Conservation (phyloP, 345 rosid genomes). For the Citrus glauca region DNA sequence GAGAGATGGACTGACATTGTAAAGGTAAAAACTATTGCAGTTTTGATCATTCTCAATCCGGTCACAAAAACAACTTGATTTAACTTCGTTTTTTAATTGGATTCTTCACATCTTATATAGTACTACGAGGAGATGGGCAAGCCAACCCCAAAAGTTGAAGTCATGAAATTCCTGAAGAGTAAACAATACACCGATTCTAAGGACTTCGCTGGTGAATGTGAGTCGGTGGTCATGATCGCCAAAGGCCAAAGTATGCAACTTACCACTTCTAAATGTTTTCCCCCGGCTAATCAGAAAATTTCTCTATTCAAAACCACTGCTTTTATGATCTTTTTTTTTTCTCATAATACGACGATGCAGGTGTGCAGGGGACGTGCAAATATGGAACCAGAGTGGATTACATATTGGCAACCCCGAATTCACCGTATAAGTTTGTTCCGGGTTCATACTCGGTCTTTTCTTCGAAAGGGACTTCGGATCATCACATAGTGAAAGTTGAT, state of each 20-base stretch:
- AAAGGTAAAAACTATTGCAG: constrained; percentile 39
- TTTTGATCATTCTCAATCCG: neutral
- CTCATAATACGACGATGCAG: constrained; percentile 22
- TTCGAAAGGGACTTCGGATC: constrained; percentile 96
- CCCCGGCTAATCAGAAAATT: neutral
- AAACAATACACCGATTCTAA: constrained; percentile 77
- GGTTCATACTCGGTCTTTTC: constrained; percentile 88
- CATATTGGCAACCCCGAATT: constrained; percentile 71
- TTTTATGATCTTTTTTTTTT: neutral
- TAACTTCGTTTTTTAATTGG: neutral
- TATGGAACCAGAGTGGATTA: constrained; percentile 93
- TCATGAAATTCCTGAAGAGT: constrained; percentile 77
- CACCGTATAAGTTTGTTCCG: constrained; percentile 69
- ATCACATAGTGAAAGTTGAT: constrained; percentile 91
- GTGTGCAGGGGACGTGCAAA: constrained; percentile 96
- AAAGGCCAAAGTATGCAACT: constrained; percentile 79
- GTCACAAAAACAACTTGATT: neutral
- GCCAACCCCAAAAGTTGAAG: constrained; percentile 82
- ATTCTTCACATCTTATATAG: constrained; percentile 24
- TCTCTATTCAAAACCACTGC: neutral
- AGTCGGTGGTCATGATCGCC: constrained; percentile 82
- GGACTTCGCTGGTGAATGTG: constrained; percentile 91
- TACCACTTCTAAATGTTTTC: too few relatives aligned
- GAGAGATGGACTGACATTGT: constrained; percentile 89
- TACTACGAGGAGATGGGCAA: constrained; percentile 95